These are phyloP conservation scores for Carex littledalei DNA, from an alignment of 176 grass and related monocot genomes.

Conservation along the genomic window DNA sequence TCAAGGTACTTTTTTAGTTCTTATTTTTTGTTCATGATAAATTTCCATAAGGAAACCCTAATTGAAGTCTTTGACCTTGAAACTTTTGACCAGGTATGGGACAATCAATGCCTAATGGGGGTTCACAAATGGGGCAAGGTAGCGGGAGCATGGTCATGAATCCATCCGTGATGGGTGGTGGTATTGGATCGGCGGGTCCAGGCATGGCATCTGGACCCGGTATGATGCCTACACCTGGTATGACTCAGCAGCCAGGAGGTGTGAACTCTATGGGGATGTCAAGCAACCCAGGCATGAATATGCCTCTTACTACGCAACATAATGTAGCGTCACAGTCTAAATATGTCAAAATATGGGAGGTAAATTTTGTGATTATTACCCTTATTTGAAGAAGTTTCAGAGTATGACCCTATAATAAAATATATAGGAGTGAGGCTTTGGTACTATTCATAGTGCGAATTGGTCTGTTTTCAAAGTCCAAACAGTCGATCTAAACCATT, in stretches of 20 bases:
- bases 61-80: not conserved
- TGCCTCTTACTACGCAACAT: slow-evolving; percentile 55
- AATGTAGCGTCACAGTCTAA: slow-evolving; percentile 64
- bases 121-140: slow-evolving; percentile 72
- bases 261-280: slow-evolving; percentile 58
- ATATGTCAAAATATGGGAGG: slow-evolving; percentile 99
- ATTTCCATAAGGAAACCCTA: not conserved
- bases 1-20: slow-evolving; percentile 4
- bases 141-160: slow-evolving; percentile 61
- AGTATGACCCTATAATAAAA: slow-evolving; percentile 4
- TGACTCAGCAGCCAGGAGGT: slow-evolving; percentile 55
- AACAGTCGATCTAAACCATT: no score
- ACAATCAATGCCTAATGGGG: slow-evolving; percentile 45
- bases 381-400: not conserved
- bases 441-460: no score
- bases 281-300: slow-evolving; percentile 67
- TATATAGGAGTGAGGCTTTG: no score
- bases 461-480: no score
- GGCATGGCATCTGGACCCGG: slow-evolving; percentile 47
- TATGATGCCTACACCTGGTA: slow-evolving; percentile 91
- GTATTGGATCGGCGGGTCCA: slow-evolving; percentile 20
- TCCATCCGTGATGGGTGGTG: slow-evolving; percentile 53
- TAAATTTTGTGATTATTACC: slow-evolving; percentile 27
- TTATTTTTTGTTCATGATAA: slow-evolving; percentile 5
- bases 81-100: slow-evolving; percentile 38